phyloP scores from a whole-genome alignment of 768 basidiomycete species.

The Leccinellum luteum region DNA sequence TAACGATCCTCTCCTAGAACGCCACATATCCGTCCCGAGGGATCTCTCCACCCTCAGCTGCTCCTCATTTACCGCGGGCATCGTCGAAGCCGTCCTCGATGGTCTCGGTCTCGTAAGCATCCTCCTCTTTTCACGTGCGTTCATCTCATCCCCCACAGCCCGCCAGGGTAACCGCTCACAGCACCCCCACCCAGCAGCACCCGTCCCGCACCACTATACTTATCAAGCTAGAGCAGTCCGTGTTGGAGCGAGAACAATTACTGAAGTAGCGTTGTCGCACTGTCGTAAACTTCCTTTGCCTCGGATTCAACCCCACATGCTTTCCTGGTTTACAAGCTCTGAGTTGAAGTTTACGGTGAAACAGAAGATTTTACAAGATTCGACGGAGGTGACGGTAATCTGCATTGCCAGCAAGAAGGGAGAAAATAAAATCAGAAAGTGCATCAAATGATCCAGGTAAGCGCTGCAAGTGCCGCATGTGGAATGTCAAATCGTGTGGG shows the following conservation, averaged over 20 bases:
- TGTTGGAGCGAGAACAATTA: conserved; percentile 84
- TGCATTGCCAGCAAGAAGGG: too few relatives aligned
- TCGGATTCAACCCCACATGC: background rate
- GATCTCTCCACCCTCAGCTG: conserved; percentile 94
- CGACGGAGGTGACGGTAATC: too few relatives aligned
- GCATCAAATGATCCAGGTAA: too few relatives aligned
- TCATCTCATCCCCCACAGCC: conserved; percentile 53
- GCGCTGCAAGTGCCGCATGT: too few relatives aligned
- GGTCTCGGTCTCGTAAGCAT: conserved; percentile 88
- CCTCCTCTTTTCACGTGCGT: background rate
- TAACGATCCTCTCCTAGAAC: conserved; percentile 91
- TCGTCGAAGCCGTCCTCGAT: conserved; percentile 95
- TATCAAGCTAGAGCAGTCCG: conserved; percentile 92
- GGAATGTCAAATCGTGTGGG: too few relatives aligned
- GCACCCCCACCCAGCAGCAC: conserved; percentile 76
- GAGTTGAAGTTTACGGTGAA: background rate
- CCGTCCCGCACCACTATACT: conserved; percentile 93
- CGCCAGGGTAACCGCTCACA: conserved; percentile 94
- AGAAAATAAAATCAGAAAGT: too few relatives aligned
- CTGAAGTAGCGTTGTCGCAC: background rate
- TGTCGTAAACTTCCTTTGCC: background rate
- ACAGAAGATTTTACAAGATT: background rate
- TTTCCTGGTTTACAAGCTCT: background rate
- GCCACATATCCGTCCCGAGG: conserved; percentile 88
- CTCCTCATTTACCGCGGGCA: conserved; percentile 95